Percentiles rank a stretch among this genome's conserved stretches.
phyloP scores from a whole-genome alignment of 2,329 filamentous ascomycete genomes.

The Paecilomyces formosus region DNA sequence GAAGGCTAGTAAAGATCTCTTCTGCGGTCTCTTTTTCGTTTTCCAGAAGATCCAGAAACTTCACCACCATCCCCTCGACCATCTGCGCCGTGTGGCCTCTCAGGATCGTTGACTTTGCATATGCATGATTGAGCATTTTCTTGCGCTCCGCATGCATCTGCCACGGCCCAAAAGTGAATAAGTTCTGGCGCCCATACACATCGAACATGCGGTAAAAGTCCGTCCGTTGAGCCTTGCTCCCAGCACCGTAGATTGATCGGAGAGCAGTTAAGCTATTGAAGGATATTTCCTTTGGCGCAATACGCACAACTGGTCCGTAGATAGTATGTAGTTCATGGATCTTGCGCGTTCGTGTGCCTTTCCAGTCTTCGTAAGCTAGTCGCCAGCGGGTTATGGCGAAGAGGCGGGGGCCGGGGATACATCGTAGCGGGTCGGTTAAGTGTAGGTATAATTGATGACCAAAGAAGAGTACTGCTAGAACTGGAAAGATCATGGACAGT shows the following conservation, averaged over 20 bases:
- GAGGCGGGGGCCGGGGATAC: conserved; percentile 26
- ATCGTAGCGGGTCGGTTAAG: background rate
- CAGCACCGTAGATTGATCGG: conserved; percentile 49
- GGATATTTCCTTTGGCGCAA: conserved; percentile 41
- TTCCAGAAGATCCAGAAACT: conserved; percentile 37
- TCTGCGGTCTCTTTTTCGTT: conserved; percentile 21
- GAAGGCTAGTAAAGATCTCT: conserved; percentile 44
- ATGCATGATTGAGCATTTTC: conserved; percentile 46
- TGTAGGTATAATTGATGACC: background rate
- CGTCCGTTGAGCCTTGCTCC: conserved; percentile 44
- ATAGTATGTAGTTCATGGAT: conserved; percentile 38
- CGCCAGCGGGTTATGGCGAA: conserved; percentile 41
- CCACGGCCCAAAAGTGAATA: conserved; percentile 44
- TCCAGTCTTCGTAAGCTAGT: conserved; percentile 39
- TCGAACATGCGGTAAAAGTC: conserved; percentile 51
- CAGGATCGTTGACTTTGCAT: conserved; percentile 44
- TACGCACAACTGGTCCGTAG: conserved; percentile 43
- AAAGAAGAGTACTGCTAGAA: background rate
- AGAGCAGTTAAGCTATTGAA: conserved; percentile 40
- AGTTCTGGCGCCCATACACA: conserved; percentile 44
- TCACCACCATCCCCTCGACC: conserved; percentile 33
- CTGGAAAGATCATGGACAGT: background rate
- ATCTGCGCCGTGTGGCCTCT: conserved; percentile 21
- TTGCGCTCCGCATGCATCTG: conserved; percentile 44
- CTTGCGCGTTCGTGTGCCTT: conserved; percentile 33